Evolutionary conservation across 192 early-diverging fungal species (phyloP), one percentile per base, ranked within the genome.

Genomic region (Rhizophagus sp.): DNA sequence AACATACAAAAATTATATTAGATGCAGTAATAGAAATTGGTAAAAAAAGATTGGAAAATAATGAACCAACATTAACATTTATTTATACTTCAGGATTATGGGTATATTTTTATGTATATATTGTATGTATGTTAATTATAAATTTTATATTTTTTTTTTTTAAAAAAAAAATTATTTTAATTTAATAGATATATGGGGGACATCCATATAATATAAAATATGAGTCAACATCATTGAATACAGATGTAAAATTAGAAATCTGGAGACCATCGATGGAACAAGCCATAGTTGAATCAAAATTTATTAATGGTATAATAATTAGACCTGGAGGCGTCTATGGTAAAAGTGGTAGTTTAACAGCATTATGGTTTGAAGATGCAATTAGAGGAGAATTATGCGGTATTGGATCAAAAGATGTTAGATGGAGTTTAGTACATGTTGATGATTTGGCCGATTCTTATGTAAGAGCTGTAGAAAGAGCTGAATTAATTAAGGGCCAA

Each of bases 11-110:
- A 65, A 68, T 34, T 39, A 80, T 87, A 50, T 34, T 81, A 25
- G 70, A 80, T 12, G 75, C 79, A 3, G 52, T 83, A 8, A 64
- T 75, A 30, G 64, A 76, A 13, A 63, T 81, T 44, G 75, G 79
- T 36, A 81, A 82, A 66, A 84, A 82, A 30, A 77, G 82, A 15
- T 62, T 78, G 15, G 61, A 75, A 11, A 17, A 44, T 17, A 41
- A 27, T 62, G 76, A 70, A 12, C 62, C 67, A 61, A 76, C 68
- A 61, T 75, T 84, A 15, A 73, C 67, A 12, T 81, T 73, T 64
- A 82, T 86, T 62, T 86, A 84, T 27, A 77, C 79, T 24, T 86
- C 85, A 8, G 83, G 83, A 13, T n/a, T 79, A 30, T 85, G 84
- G 82, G 73, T 83, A 30, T 75, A 66, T 30, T 30, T 30, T 30